A percentile compares a stretch with the other conserved stretches of the same genome.
These are phyloP conservation scores for Lobosporangium transversale DNA, from an alignment of 192 early-diverging fungal species.

Conservation along the genomic window DNA sequence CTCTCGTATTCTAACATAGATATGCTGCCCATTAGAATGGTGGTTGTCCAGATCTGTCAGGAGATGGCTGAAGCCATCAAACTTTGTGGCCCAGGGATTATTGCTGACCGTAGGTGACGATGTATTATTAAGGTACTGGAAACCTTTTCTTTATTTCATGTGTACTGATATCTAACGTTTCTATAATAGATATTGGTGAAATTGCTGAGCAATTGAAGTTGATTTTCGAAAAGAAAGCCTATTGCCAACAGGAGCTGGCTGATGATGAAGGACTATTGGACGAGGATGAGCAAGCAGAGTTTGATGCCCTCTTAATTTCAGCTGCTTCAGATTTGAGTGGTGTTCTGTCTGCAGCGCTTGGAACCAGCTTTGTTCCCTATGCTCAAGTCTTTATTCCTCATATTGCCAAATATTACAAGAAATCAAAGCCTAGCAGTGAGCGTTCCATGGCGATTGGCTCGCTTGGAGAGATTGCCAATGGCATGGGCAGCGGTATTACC, in stretches of 20 bases:
- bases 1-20: no score
- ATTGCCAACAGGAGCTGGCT: constrained; percentile 76
- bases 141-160: neutral
- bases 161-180: neutral
- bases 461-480: constrained; percentile 80
- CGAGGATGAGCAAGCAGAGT: constrained; percentile 88
- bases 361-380: constrained; percentile 76
- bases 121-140: neutral
- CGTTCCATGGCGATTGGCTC: constrained; percentile 93
- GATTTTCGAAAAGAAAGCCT: constrained; percentile 78
- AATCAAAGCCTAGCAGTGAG: constrained; percentile 71
- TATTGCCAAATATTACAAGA: constrained; percentile 81
- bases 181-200: constrained; percentile 23
- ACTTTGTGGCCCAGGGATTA: constrained; percentile 76
- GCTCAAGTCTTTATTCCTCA: constrained; percentile 83
- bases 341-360: constrained; percentile 77
- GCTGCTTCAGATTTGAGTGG: constrained; percentile 85
- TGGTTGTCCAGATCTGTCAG: constrained; percentile 83
- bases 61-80: constrained; percentile 77
- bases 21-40: no score
- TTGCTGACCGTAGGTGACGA: constrained; percentile 60
- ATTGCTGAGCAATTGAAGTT: constrained; percentile 56
- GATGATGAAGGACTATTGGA: constrained; percentile 73
- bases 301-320: constrained; percentile 82
- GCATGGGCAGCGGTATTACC: constrained; percentile 68